Evolutionary conservation across 2,329 filamentous ascomycete genomes (phyloP).

Genomic region (Cercospora sp.): DNA sequence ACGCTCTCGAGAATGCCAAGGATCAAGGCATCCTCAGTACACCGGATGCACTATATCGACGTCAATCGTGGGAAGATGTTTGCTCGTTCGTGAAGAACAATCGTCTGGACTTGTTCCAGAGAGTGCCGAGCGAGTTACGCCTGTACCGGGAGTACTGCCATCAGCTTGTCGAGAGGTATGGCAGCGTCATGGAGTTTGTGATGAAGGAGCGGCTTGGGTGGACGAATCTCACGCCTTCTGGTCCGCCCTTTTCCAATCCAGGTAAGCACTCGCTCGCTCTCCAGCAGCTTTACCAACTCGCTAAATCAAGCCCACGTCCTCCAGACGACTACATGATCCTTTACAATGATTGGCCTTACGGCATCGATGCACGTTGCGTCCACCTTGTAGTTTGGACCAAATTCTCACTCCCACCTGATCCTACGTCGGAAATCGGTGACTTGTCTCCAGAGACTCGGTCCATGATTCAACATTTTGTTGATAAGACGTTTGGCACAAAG

Average conservation of each 20-base stretch:
- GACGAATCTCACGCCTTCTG: slow-evolving; percentile 46
- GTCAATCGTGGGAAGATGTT: slow-evolving; percentile 70
- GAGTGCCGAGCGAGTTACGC: slow-evolving; percentile 74
- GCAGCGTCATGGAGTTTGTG: slow-evolving; percentile 76
- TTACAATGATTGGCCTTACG: slow-evolving; percentile 94
- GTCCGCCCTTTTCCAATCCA: slow-evolving; percentile 3
- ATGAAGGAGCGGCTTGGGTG: slow-evolving; percentile 69
- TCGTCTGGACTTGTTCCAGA: slow-evolving; percentile 72
- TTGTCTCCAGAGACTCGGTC: slow-evolving; percentile 63
- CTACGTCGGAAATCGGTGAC: slow-evolving; percentile 56
- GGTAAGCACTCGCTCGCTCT: neutral
- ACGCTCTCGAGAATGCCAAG: slow-evolving; percentile 58
- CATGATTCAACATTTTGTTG: slow-evolving; percentile 71
- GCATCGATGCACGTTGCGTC: slow-evolving; percentile 71
- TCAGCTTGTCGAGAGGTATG: slow-evolving; percentile 64
- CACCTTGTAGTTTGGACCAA: slow-evolving; percentile 95
- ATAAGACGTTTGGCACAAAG: slow-evolving; percentile 61
- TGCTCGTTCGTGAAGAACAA: slow-evolving; percentile 63
- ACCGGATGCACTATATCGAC: slow-evolving; percentile 64
- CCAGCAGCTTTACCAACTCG: neutral
- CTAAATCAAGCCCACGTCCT: neutral
- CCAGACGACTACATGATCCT: slow-evolving; percentile 62
- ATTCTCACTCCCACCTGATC: slow-evolving; percentile 72
- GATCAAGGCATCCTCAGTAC: slow-evolving; percentile 69
- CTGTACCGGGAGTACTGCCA: slow-evolving; percentile 71